phyloP scores from a whole-genome alignment of 2,329 filamentous ascomycete species.

The Talaromyces amestolkiae region DNA sequence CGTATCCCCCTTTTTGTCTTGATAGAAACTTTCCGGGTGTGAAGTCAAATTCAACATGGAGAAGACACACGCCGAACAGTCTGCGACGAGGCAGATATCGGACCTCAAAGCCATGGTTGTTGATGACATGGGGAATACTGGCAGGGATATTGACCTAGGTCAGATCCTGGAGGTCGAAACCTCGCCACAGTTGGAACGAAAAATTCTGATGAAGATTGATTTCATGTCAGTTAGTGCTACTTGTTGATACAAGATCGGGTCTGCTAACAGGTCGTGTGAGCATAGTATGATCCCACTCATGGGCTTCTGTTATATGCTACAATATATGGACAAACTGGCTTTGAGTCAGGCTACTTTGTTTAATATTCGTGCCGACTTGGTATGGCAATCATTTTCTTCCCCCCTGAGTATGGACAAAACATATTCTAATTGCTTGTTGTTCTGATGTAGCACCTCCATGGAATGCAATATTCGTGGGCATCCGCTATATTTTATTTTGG shows the following conservation, averaged over 20 bases:
- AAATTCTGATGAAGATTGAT: constrained; percentile 10
- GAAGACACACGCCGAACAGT: neutral
- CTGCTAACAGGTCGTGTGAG: neutral
- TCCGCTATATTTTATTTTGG: constrained; percentile 17
- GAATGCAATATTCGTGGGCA: constrained; percentile 13
- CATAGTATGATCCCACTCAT: constrained; percentile 28
- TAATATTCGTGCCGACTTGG: constrained; percentile 27
- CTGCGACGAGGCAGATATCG: neutral
- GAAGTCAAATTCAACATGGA: neutral
- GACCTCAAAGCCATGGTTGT: constrained; percentile 5
- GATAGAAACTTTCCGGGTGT: neutral
- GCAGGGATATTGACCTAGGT: constrained; percentile 7
- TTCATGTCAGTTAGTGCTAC: neutral
- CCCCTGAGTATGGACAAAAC: neutral
- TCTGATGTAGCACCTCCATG: neutral
- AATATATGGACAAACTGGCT: constrained; percentile 33
- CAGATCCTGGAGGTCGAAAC: constrained; percentile 8
- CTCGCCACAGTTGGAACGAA: constrained; percentile 8
- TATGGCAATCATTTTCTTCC: constrained; percentile 11
- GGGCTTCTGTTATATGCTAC: constrained; percentile 31
- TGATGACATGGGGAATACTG: neutral
- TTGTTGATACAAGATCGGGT: too few relatives aligned
- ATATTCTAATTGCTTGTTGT: neutral
- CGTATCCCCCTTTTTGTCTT: neutral
- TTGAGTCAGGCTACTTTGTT: constrained; percentile 32